Evolutionary conservation across 2,329 filamentous ascomycete genomes (phyloP), one percentile per base, ranked within the genome.

Genomic region (Colletotrichum aenigma): DNA sequence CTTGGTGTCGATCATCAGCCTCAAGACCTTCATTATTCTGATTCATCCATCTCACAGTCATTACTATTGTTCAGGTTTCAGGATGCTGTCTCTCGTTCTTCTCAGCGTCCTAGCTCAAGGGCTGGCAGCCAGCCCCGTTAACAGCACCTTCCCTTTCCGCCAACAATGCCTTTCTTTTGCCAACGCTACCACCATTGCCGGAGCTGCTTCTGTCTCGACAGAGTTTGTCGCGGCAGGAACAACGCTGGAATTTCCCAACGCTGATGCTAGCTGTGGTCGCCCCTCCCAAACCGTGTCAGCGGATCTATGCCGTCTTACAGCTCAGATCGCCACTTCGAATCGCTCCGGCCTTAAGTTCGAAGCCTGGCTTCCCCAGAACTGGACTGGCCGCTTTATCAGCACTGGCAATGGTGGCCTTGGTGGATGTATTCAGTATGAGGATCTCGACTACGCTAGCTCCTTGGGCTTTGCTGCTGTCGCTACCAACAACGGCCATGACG

Each of bases 401-500:
- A 88, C 87, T 0, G 88, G 88, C 0, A 89, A 89, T 66, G 87
- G 87, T 0, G 88, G 88, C 3, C 79, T 88, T 13, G 85, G 84
- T 36, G 87, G 88, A 8, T 89, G 88, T 76, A 84, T 86, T 21
- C 84, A 86, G 78, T 86, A 89, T 75, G 81, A 85, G 74, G 87
- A 86, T 75, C 79, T 85, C 21, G 86, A 82, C 2, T 89, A 89
- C 65, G 84, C 85, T 2, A 80, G 83, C 9, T 77, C 81, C 1
- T 80, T 85, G n/a, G 87, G 87, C 0, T 89, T 89, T 68, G 84
- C 87, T 2, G 82, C 84, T 0, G 84, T 89, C 34, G 88, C 87
- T 3, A 85, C 88, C 4, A 89, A 89, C 71, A 88, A 87, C 24
- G 88, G 88, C 4, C 88, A 89, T 56, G 88, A 89, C 75, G 88